phyloP scores from a whole-genome alignment of 495 filamentous ascomycete genomes.

The Apiosordaria backusii region DNA sequence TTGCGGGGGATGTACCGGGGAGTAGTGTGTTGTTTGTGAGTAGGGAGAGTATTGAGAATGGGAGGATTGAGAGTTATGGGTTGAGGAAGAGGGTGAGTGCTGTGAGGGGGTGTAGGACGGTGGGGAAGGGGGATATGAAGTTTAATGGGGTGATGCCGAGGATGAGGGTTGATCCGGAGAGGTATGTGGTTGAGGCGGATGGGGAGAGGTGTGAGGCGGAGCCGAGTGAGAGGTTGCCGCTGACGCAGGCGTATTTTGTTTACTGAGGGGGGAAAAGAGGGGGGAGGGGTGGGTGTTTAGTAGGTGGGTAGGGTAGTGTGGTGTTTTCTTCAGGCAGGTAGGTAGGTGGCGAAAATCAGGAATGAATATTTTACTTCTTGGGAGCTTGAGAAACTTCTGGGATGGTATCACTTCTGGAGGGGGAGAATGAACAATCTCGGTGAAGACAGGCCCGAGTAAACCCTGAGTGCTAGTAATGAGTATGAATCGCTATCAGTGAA shows the following conservation, averaged over 20 bases:
- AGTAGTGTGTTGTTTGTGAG: slow-evolving; percentile 84
- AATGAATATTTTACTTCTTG: too few species aligned
- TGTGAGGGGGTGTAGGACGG: slow-evolving; percentile 72
- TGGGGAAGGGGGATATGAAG: slow-evolving; percentile 92
- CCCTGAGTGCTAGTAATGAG: too few species aligned
- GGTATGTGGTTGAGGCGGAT: slow-evolving; percentile 87
- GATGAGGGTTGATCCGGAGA: slow-evolving; percentile 94
- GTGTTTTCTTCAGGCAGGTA: too few species aligned
- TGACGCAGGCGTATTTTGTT: slow-evolving; percentile 79
- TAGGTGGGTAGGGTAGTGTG: background rate
- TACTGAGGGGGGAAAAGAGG: slow-evolving; percentile 47
- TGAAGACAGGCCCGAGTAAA: too few species aligned
- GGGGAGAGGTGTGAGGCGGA: slow-evolving; percentile 70
- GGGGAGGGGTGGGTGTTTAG: background rate
- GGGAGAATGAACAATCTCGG: too few species aligned
- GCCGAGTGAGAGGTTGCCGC: slow-evolving; percentile 66
- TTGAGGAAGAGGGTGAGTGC: slow-evolving; percentile 78
- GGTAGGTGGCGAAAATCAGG: too few species aligned
- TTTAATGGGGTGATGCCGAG: slow-evolving; percentile 82
- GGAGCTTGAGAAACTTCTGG: too few species aligned
- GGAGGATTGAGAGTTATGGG: slow-evolving; percentile 64
- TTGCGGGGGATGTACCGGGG: slow-evolving; percentile 66
- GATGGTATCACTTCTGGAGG: too few species aligned
- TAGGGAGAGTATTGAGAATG: slow-evolving; percentile 61
- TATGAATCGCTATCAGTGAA: too few species aligned